Base-by-base conservation (phyloP, 768 basidiomycete genomes). In the Leccinum arenicola region DNA sequence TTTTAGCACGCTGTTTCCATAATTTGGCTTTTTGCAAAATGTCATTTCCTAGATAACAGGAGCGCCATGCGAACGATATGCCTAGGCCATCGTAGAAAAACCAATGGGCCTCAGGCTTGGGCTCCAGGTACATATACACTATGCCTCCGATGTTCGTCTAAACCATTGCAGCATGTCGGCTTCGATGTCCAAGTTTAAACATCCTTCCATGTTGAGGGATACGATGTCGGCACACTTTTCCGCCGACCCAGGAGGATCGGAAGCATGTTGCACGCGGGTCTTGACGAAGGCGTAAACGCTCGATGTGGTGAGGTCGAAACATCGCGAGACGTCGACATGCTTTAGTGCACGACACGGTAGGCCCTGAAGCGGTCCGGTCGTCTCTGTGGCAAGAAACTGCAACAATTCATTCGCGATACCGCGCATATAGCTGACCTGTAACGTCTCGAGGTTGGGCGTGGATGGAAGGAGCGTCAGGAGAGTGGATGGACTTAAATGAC, bases 61-160 rank as follows among this genome's bases (percentile, higher is more conserved):
- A 93, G 80, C 0, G 66, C 91, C 91, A 93, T 6, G 89, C 76
- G 11, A 66, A 61, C 3, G 88, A 83, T 4, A 75, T 82, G 36
- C 72, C 71, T 56, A 82, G 38, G 8, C 17, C 36, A 38, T 17
- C 8, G 36, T 38, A 38, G 15, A 17, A 17, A 17, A 38, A 8
- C 36, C 7, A 38, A 36, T 36, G 36, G 15, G 15, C 5, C 6
- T 21, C 21, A 21, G 21, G 21, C 21, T 17, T 17, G 38, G 17
- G 38, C n/a, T 43, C n/a, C 10, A 43, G 10, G 43, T 43, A 19
- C n/a, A 43, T 11, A 43, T 43, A 19, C 10, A 43, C n/a, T 43
- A 43, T 10, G n/a, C 40, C 9, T 43, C 40, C 9, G n/a, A 19
- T 43, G n/a, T 48, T 25, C 72, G 66, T 53, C 63, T 78, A 52